Conservation (phyloP, 2,329 filamentous ascomycete species). For the Sarocladium kiliense region DNA sequence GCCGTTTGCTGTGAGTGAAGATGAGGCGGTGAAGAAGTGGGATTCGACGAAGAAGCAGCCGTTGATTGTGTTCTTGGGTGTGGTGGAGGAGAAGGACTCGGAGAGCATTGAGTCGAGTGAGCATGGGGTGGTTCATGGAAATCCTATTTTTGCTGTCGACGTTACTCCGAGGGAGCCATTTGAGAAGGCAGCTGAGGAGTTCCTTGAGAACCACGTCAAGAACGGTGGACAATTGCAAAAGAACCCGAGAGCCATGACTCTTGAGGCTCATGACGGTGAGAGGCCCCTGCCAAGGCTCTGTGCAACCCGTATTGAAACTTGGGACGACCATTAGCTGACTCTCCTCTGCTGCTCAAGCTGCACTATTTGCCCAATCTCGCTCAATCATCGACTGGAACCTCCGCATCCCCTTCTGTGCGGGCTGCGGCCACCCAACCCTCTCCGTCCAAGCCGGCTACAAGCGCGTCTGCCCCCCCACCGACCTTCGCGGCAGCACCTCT, state of each 20-base stretch:
- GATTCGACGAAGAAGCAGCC: slow-evolving; percentile 65
- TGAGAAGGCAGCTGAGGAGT: slow-evolving; percentile 54
- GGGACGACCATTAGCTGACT: no score
- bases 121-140: slow-evolving; percentile 69
- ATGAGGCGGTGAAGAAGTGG: slow-evolving; percentile 65
- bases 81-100: slow-evolving; percentile 53
- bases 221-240: slow-evolving; percentile 62
- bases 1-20: slow-evolving; percentile 67
- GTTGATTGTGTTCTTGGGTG: slow-evolving; percentile 76
- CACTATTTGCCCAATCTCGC: slow-evolving; percentile 84
- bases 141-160: slow-evolving; percentile 86
- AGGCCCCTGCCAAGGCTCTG: not conserved
- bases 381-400: slow-evolving; percentile 91
- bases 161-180: slow-evolving; percentile 67
- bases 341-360: slow-evolving; percentile 51
- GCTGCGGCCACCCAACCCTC: slow-evolving; percentile 79
- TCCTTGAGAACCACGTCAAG: slow-evolving; percentile 34
- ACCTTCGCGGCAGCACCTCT: slow-evolving; percentile 42
- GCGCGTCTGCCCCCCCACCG: slow-evolving; percentile 69
- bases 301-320: no score
- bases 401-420: slow-evolving; percentile 86
- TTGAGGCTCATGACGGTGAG: slow-evolving; percentile 58
- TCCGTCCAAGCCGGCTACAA: slow-evolving; percentile 77
- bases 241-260: slow-evolving; percentile 57
- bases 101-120: slow-evolving; percentile 20